phyloP scores from a whole-genome alignment of 805 yeast species.

The Metschnikowia noctiluminum region DNA sequence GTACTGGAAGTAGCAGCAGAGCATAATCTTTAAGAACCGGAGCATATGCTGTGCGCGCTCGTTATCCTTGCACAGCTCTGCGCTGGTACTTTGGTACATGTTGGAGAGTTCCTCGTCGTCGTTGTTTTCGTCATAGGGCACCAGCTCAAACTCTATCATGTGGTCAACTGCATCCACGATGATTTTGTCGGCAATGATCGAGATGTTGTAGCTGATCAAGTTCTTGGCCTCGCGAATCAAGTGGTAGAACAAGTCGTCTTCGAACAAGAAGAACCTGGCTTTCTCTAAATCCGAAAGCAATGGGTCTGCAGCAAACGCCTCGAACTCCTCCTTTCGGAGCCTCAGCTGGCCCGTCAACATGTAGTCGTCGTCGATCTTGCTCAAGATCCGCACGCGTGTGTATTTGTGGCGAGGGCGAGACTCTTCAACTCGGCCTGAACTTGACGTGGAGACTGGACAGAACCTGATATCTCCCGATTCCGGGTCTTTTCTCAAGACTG shows the following conservation, averaged over 20 bases:
- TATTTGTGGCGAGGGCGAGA: conserved; percentile 38
- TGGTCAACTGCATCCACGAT: conserved; percentile 63
- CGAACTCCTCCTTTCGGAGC: conserved; percentile 19
- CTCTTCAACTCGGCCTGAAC: conserved; percentile 10
- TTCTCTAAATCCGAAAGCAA: conserved; percentile 54
- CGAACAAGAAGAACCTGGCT: conserved; percentile 77
- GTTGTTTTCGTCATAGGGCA: conserved; percentile 36
- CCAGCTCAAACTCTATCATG: conserved; percentile 67
- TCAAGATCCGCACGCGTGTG: conserved; percentile 57
- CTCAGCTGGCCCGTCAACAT: conserved; percentile 52
- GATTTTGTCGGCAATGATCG: conserved; percentile 60
- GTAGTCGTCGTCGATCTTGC: conserved; percentile 51
- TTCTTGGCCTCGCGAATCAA: conserved; percentile 71
- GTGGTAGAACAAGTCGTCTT: conserved; percentile 82
- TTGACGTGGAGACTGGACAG: conserved; percentile 22
- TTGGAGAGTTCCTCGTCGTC: conserved; percentile 37
- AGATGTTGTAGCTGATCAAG: conserved; percentile 66
- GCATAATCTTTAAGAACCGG: conserved; percentile 53
- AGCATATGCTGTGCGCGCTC: conserved; percentile 53
- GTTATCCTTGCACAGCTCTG: conserved; percentile 30
- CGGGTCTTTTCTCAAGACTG: conserved; percentile 54
- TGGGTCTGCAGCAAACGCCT: background rate
- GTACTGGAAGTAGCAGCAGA: conserved; percentile 55
- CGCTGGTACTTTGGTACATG: conserved; percentile 29
- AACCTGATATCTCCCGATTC: conserved; percentile 33